Evolutionary conservation across 352 stramenopile genomes (phyloP).

Genomic region (Pythium diclinum): DNA sequence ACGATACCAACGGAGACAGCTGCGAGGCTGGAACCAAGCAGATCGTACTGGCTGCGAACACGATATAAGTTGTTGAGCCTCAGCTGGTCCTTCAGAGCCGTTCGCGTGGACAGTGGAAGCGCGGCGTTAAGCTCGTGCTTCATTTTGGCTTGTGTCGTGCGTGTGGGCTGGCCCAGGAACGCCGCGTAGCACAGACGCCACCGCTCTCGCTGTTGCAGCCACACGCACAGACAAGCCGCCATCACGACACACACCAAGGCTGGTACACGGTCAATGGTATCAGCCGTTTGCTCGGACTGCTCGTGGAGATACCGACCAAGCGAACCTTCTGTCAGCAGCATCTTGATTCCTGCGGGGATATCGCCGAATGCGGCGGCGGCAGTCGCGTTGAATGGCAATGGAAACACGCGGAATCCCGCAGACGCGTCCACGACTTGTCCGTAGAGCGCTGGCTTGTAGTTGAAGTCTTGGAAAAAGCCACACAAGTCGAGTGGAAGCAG

Average conservation of each 20-base stretch:
- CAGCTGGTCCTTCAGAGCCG: slow-evolving; percentile 23
- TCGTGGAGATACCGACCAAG: slow-evolving; percentile 41
- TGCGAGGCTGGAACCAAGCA: slow-evolving; percentile 19
- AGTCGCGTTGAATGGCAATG: background rate
- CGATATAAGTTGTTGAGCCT: slow-evolving; percentile 17
- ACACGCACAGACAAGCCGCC: slow-evolving; percentile 21
- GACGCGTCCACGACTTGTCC: slow-evolving; percentile 31
- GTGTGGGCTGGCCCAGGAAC: slow-evolving; percentile 29
- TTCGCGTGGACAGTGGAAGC: slow-evolving; percentile 18
- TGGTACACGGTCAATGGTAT: slow-evolving; percentile 32
- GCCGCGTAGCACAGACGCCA: slow-evolving; percentile 33
- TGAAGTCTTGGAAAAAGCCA: slow-evolving; percentile 42
- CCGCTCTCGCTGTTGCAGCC: slow-evolving; percentile 38
- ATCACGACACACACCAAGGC: slow-evolving; percentile 33
- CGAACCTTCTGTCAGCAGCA: slow-evolving; percentile 35
- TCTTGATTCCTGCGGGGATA: slow-evolving; percentile 5
- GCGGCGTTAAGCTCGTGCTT: slow-evolving; percentile 25
- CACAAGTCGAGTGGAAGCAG: slow-evolving; percentile 50
- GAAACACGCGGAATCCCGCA: slow-evolving; percentile 16
- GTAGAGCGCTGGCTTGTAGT: slow-evolving; percentile 37
- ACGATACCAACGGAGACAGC: slow-evolving; percentile 38
- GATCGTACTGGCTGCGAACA: slow-evolving; percentile 21
- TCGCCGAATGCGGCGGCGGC: background rate
- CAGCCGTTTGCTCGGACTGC: slow-evolving; percentile 33
- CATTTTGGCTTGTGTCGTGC: background rate